Percentiles rank a stretch among this genome's conserved stretches.
Evolutionary conservation across 2,329 filamentous ascomycete species (phyloP).

Genomic region (Fusarium nygamai): DNA sequence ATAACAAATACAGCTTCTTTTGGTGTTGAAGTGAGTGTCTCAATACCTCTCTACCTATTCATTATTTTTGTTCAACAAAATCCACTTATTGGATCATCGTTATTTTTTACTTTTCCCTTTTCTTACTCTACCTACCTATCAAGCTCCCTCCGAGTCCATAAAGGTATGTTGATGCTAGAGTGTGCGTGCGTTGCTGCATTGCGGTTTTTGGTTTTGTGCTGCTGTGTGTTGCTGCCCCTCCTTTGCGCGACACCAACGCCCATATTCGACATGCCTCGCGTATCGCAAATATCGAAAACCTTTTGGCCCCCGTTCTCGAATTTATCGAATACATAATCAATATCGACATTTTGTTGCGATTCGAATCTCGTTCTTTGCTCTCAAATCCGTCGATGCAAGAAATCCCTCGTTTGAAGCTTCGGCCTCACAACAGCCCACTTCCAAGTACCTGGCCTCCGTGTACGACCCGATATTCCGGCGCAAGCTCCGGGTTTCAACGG

Average conservation of each 20-base stretch:
- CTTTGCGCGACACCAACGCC: conserved; percentile 28
- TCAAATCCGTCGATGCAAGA: conserved; percentile 7
- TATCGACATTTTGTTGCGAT: neutral
- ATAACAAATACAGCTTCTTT: conserved; percentile 13
- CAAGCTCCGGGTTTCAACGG: conserved; percentile 10
- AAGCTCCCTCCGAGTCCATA: conserved; percentile 32
- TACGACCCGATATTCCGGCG: conserved; percentile 38
- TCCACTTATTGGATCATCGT: conserved; percentile 25
- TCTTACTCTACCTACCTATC: conserved; percentile 25
- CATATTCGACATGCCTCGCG: conserved; percentile 15
- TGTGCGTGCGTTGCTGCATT: conserved; percentile 11
- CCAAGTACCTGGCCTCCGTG: conserved; percentile 24
- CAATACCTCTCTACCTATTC: neutral
- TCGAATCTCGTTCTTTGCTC: neutral
- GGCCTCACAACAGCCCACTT: neutral
- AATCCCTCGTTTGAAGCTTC: conserved; percentile 33
- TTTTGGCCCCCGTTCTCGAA: conserved; percentile 6
- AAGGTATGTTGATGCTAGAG: conserved; percentile 30
- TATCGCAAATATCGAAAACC: conserved; percentile 17
- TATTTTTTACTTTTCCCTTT: conserved; percentile 10
- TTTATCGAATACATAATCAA: conserved; percentile 1
- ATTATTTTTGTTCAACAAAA: conserved; percentile 7
- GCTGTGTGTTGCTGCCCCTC: conserved; percentile 28
- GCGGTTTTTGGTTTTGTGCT: conserved; percentile 26
- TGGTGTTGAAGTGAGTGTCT: conserved; percentile 24